A percentile compares a stretch with the other conserved stretches of the same genome.
These are phyloP conservation scores for Xylariaceae sp. DNA, from an alignment of 2,329 filamentous ascomycete species.

Conservation along the genomic window DNA sequence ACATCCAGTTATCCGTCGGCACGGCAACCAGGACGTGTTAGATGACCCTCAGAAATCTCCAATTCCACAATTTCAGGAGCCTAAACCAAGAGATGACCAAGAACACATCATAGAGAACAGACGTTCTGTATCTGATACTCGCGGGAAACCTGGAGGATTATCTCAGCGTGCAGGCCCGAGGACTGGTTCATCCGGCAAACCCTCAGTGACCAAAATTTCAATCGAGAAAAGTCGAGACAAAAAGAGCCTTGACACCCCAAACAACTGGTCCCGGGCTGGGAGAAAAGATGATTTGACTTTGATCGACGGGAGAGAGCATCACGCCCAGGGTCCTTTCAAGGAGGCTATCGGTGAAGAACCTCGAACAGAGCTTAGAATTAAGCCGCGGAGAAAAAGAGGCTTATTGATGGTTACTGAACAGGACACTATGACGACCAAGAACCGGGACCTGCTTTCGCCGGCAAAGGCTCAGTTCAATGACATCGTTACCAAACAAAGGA, in stretches of 20 bases:
- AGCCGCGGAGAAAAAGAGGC: conserved; percentile 43
- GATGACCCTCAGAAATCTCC: neutral
- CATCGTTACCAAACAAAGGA: neutral
- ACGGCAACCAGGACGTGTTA: neutral
- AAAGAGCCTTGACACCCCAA: neutral
- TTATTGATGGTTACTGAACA: conserved; percentile 43
- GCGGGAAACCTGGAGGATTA: neutral
- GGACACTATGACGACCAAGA: conserved; percentile 6
- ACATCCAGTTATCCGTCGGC: neutral
- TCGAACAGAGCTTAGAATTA: conserved; percentile 44
- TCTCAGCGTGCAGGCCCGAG: neutral
- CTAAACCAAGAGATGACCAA: neutral
- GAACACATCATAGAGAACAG: neutral
- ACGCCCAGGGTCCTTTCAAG: neutral
- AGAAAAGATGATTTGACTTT: neutral
- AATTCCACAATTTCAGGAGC: neutral
- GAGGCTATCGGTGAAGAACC: conserved; percentile 24
- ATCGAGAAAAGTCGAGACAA: conserved; percentile 1
- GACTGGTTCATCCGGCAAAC: neutral
- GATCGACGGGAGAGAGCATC: conserved; percentile 9
- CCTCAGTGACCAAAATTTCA: neutral
- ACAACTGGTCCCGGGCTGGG: neutral
- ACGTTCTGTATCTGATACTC: neutral
- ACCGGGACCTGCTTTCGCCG: neutral
- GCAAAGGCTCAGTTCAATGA: neutral